Base-by-base conservation (phyloP, 1,284 basidiomycete species). In the Trametes versicolor region DNA sequence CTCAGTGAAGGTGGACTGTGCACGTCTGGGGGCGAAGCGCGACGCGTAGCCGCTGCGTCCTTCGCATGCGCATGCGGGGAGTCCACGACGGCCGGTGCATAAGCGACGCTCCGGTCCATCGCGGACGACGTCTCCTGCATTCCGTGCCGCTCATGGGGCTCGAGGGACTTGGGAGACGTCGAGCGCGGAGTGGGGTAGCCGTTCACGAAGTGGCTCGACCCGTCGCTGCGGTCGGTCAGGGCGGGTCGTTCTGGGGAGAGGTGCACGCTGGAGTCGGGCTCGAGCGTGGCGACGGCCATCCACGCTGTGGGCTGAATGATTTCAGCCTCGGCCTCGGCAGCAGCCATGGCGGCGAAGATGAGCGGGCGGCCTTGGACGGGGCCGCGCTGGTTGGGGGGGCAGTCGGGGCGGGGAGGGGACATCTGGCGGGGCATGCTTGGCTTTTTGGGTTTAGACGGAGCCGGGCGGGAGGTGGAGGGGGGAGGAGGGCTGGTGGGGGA, bases 341-440 rank as follows among this genome's bases (percentile, higher is more conserved):
- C 64, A 5, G 69, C 65, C 74, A 73, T 74, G 36, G 75, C 71
- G 4, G 74, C 74, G 65, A 78, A 76, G 57, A 75, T 77, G 53
- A 72, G 71, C 34, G 76, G 75, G 13, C 72, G 69, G 29, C 75
- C 74, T 23, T 68, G 73, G n/a, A 74, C 63, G 49, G 72, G 72
- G 0, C 70, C 71, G 50, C 56, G 65, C 19, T 60, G 52, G 50
- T 41, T 39, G 5, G 55, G 50, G 23, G 57, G 49, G 17, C 54
- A 45, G 23, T 47, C 34, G 53, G 36, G 45, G 23, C 56, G 54
- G 39, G 60, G 60, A 9, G 62, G 54, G 6, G 63, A 61, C 36
- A 50, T 39, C 13, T 59, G 63, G 41, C 51, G 61, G 25, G 47
- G 23, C 43, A 47, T 52, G 27, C 15, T 6, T 17, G 37, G 39